Percentiles rank a stretch among this genome's conserved stretches.
Conservation (phyloP, 2,329 filamentous ascomycete species). For the Talaromyces sp. region DNA sequence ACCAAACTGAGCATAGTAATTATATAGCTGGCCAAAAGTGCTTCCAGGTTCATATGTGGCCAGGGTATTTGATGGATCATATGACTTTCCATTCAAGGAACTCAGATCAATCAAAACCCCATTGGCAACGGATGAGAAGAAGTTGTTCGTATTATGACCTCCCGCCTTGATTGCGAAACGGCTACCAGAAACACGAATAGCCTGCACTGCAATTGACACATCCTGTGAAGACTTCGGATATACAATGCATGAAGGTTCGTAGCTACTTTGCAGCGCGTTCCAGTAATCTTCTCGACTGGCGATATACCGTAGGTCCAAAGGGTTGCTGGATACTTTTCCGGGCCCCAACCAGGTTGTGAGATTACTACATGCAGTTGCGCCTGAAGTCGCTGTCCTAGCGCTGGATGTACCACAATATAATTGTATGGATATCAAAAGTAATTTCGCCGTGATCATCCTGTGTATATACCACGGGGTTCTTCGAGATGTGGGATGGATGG, state of each 20-base stretch:
- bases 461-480: neutral
- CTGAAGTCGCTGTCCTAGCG: neutral
- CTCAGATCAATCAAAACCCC: conserved; percentile 18
- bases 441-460: neutral
- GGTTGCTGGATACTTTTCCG: conserved; percentile 23
- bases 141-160: conserved; percentile 32
- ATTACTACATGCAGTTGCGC: conserved; percentile 9
- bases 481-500: neutral
- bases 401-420: neutral
- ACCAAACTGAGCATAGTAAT: conserved; percentile 13
- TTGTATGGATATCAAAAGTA: neutral
- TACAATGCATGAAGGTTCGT: conserved; percentile 30
- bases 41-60: conserved; percentile 16
- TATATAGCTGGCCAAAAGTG: conserved; percentile 15
- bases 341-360: conserved; percentile 3
- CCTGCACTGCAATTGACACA: conserved; percentile 28
- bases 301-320: conserved; percentile 24
- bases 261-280: conserved; percentile 28
- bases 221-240: conserved; percentile 29
- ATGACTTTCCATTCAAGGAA: conserved; percentile 5
- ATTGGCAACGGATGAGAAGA: conserved; percentile 27
- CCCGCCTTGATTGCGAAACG: conserved; percentile 31
- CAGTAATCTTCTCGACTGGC: conserved; percentile 28
- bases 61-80: conserved; percentile 1
- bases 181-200: conserved; percentile 27